Percentiles rank a stretch among this genome's conserved stretches.
These are phyloP conservation scores for Naganishia vaughanmartiniae DNA, from an alignment of 768 basidiomycete species.

Conservation along the genomic window DNA sequence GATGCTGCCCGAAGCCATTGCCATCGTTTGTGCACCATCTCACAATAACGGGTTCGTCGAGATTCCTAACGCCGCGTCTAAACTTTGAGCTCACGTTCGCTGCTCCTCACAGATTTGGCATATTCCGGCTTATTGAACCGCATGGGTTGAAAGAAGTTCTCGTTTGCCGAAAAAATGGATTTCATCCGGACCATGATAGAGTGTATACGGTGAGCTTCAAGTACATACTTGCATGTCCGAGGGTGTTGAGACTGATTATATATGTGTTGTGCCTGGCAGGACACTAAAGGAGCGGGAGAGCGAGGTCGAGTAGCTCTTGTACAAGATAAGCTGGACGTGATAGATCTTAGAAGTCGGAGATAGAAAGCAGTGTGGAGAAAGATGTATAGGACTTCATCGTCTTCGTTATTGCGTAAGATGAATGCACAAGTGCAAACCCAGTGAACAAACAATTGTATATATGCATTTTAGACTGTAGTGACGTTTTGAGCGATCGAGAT, in stretches of 20 bases:
- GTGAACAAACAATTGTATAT: too few species aligned
- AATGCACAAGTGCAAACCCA: too few species aligned
- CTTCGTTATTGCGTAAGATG: too few species aligned
- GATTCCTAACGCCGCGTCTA: background rate
- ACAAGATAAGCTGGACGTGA: background rate
- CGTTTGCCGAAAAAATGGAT: slow-evolving; percentile 54
- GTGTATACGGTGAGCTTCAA: slow-evolving; percentile 21
- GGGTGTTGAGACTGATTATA: background rate
- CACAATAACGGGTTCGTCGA: slow-evolving; percentile 13
- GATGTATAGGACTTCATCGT: too few species aligned
- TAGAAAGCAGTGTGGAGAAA: too few species aligned
- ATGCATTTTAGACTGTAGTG: too few species aligned
- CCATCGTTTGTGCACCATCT: slow-evolving; percentile 81
- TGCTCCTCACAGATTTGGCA: slow-evolving; percentile 63
- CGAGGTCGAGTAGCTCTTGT: background rate
- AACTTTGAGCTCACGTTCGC: background rate
- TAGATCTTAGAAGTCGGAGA: background rate
- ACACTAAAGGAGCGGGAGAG: background rate
- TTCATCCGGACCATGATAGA: slow-evolving; percentile 27
- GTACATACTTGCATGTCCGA: background rate
- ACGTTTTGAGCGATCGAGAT: too few species aligned
- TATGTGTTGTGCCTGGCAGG: background rate
- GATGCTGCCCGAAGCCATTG: slow-evolving; percentile 88
- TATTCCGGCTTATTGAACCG: slow-evolving; percentile 85
- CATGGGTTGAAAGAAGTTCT: slow-evolving; percentile 73